Evolutionary conservation across 768 basidiomycete species (phyloP), one percentile per base, ranked within the genome.

Genomic region (Mycena floridula): DNA sequence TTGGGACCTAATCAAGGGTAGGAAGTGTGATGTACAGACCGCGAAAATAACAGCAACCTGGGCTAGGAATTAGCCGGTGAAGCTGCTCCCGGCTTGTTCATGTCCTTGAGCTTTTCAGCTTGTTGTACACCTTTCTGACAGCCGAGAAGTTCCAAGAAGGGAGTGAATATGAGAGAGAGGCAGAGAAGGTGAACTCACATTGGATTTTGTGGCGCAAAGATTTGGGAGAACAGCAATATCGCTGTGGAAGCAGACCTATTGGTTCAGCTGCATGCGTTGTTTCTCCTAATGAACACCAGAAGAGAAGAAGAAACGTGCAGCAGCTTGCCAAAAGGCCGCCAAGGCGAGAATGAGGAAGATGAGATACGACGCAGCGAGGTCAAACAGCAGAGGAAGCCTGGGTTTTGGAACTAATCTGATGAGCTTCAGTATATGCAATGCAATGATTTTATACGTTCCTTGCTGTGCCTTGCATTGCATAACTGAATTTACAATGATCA

Each of bases 151-250:
- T 92, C 91, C 95, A n/a, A 52, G 20, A 21, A 25, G 16, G 8
- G 48, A 22, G 32, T 35, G 24, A 24, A 21, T 9, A 49, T 35
- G 38, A 37, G 24, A 13, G 23, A 23, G 25, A 20, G 20, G 5
- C 16, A 22, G 30, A 27, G n/a, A 28, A 32, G 25, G 44, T 28
- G 2, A 3, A 63, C 88, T 45, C 46, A 93, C 94, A 58, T 91
- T 91, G 6, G 81, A 72, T 60, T 95, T 94, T 12, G 69, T 76
- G 0, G 92, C 92, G 24, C 89, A n/a, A n/a, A n/a, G n/a, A n/a
- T n/a, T n/a, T n/a, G n/a, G 73, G 9, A 98, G 63, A 1, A 94
- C 87, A 0, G 85, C 83, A 49, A 78, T 94, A 42, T 90, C 72
- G 61, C 95, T 88, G 43, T 77, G 71, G 15, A 93, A 70, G 60